Evolutionary conservation across 352 stramenopile species (phyloP), one percentile per base, ranked within the genome.

Genomic region (Phytopythium mirpurense): DNA sequence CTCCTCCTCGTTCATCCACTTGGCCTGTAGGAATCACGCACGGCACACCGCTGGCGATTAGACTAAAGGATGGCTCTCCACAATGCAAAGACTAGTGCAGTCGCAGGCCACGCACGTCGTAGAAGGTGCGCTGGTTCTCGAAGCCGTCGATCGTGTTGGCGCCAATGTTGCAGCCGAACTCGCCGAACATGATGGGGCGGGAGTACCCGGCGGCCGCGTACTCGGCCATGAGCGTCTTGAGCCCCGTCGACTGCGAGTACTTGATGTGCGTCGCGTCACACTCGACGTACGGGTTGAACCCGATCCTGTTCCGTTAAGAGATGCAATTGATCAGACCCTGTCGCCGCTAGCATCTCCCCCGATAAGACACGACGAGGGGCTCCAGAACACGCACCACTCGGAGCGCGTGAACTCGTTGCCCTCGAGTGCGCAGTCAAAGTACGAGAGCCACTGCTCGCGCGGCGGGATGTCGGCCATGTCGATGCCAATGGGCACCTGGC

Each of bases 281-380:
- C 48, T 88, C 80, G 45, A 86, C 59, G 54, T 96, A 95, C 45
- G 79, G 69, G 57, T 96, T 97, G n/a, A 96, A 44, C 82, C 83
- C 60, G 29, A 32, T 32, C 29, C 29, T 32, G 29, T 9, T 32
- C 29, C 5, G n/a, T n/a, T n/a, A n/a, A n/a, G n/a, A n/a, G n/a
- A n/a, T n/a, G n/a, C n/a, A n/a, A n/a, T n/a, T n/a, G n/a, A n/a
- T n/a, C n/a, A n/a, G n/a, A n/a, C n/a, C n/a, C n/a, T n/a, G n/a
- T n/a, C n/a, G n/a, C n/a, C n/a, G n/a, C n/a, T n/a, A n/a, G n/a
- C n/a, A n/a, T n/a, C n/a, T n/a, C n/a, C n/a, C n/a, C n/a, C n/a
- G n/a, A n/a, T n/a, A n/a, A n/a, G n/a, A n/a, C n/a, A n/a, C n/a
- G n/a, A n/a, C n/a, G n/a, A n/a, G n/a, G n/a, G n/a, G n/a, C n/a